Evolutionary conservation across 768 basidiomycete genomes (phyloP).

Genomic region (Boletus sensibilis): DNA sequence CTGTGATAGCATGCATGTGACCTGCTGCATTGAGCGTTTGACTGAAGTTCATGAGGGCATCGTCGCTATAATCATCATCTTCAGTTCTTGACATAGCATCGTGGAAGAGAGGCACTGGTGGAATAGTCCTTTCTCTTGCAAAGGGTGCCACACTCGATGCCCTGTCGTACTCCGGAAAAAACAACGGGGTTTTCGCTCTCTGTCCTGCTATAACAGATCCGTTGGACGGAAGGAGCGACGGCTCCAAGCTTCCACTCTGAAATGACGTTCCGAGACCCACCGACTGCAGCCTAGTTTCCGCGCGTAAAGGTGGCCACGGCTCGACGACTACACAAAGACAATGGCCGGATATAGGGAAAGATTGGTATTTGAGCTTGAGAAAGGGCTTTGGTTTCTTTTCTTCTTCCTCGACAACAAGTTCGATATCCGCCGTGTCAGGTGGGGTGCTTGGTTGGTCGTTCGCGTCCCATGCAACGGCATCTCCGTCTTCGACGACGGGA

Average conservation of each 20-base stretch:
- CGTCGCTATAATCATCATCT: constrained; percentile 38
- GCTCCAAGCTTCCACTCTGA: constrained; percentile 26
- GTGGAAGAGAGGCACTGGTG: constrained; percentile 45
- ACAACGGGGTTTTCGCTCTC: constrained; percentile 62
- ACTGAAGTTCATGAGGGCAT: constrained; percentile 72
- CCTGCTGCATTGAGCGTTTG: constrained; percentile 63
- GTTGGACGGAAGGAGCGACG: constrained; percentile 23
- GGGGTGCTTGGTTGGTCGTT: neutral
- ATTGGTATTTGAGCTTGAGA: constrained; percentile 64
- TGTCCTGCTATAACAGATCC: constrained; percentile 22
- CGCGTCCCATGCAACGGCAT: neutral
- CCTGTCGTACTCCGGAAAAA: constrained; percentile 63
- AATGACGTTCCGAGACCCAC: constrained; percentile 29
- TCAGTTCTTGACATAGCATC: constrained; percentile 33
- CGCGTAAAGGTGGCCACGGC: constrained; percentile 63
- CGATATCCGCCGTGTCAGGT: constrained; percentile 23
- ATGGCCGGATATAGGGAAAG: constrained; percentile 67
- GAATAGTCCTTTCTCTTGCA: constrained; percentile 26
- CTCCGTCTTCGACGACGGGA: neutral
- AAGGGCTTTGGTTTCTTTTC: constrained; percentile 72
- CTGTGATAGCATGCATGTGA: constrained; percentile 54
- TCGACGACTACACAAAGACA: constrained; percentile 84
- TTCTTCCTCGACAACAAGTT: constrained; percentile 53
- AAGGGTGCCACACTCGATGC: constrained; percentile 39
- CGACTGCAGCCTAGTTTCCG: constrained; percentile 34